phyloP scores from a whole-genome alignment of 305 asterid species.

The Petunia hybrid region DNA sequence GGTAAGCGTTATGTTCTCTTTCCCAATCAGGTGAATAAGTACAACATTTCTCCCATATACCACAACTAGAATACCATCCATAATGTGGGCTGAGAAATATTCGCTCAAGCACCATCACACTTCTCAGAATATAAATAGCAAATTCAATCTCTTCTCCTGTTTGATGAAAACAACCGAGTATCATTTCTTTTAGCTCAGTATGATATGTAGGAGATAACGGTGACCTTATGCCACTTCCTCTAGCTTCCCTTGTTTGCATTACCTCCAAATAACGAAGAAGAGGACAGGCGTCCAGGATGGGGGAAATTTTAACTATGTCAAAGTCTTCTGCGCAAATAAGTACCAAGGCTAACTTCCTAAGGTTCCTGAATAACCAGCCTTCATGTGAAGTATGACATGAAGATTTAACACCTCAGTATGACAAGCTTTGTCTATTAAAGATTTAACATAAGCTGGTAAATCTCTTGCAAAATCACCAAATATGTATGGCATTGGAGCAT shows the following conservation, averaged over 20 bases:
- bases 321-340: not conserved
- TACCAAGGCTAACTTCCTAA: not conserved
- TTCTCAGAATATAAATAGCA: not conserved
- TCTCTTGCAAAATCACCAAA: constrained; percentile 6
- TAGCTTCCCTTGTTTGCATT: too few relatives aligned
- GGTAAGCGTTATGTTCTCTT: not conserved
- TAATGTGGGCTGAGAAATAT: too few relatives aligned
- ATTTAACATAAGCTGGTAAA: not conserved
- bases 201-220: too few relatives aligned
- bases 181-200: too few relatives aligned
- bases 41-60: too few relatives aligned
- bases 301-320: not conserved
- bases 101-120: not conserved
- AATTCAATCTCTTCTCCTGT: not conserved
- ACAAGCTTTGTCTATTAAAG: not conserved
- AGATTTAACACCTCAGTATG: not conserved
- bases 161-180: too few relatives aligned
- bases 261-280: not conserved
- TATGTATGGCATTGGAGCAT: not conserved
- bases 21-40: too few relatives aligned
- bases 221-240: not conserved
- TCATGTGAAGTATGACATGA: too few relatives aligned
- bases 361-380: not conserved
- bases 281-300: not conserved
- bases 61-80: not conserved